A percentile compares a stretch with the other conserved stretches of the same genome.
These are phyloP conservation scores for Stagonosporopsis vannaccii DNA, from an alignment of 2,329 filamentous ascomycete species.

Conservation along the genomic window DNA sequence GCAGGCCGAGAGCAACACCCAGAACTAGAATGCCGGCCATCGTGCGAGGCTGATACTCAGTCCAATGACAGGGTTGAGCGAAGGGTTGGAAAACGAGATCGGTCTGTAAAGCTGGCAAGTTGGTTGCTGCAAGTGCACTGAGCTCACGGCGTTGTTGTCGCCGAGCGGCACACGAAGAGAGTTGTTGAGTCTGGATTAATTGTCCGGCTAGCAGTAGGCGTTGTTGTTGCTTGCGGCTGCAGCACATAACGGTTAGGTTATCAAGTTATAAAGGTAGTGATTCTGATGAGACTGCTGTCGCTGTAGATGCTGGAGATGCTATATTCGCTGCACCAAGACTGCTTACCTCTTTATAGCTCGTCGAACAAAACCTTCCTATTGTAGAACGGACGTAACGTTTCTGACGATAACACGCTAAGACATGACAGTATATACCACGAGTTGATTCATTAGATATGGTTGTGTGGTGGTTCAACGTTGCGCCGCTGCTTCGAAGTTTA, in stretches of 20 bases:
- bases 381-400: constrained; percentile 1
- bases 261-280: not conserved
- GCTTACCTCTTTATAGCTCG: constrained; percentile 12
- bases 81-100: not conserved
- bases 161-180: constrained; percentile 5
- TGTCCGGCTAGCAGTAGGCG: not conserved
- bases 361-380: not conserved
- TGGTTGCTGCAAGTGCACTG: not conserved
- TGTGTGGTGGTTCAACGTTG: not conserved
- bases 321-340: not conserved
- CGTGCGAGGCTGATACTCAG: constrained; percentile 15
- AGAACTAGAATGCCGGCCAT: constrained; percentile 34
- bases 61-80: not conserved
- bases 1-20: constrained; percentile 27
- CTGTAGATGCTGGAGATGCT: not conserved
- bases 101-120: not conserved
- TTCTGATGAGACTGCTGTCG: not conserved
- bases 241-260: constrained; percentile 7
- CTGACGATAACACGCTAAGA: not conserved
- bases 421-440: not conserved
- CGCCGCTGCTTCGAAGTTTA: constrained; percentile 4
- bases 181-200: not conserved
- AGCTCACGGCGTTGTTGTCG: constrained; percentile 9
- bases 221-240: constrained; percentile 6
- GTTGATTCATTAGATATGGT: no score